Conservation (phyloP, 2,329 filamentous ascomycete genomes). For the Paraphaeosphaeria sporulosa region DNA sequence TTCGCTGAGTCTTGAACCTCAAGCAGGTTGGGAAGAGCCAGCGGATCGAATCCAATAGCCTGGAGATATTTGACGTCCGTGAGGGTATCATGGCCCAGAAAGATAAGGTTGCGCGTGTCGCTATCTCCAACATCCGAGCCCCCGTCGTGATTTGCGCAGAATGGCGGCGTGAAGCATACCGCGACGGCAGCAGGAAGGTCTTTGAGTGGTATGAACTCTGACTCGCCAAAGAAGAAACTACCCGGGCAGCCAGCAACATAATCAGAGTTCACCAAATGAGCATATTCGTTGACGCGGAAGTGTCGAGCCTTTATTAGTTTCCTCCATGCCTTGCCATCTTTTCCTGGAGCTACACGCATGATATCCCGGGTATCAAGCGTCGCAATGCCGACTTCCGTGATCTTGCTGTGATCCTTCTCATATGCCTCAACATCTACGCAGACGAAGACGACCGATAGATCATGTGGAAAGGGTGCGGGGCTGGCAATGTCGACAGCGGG, state of each 20-base stretch:
- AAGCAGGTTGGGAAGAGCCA: constrained; percentile 61
- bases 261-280: constrained; percentile 68
- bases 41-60: constrained; percentile 68
- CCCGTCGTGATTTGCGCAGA: constrained; percentile 45
- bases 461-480: constrained; percentile 45
- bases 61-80: constrained; percentile 74
- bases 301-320: constrained; percentile 73
- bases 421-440: constrained; percentile 84
- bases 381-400: constrained; percentile 89
- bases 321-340: constrained; percentile 71
- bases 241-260: constrained; percentile 79
- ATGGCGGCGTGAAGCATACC: constrained; percentile 65
- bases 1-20: constrained; percentile 76
- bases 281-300: constrained; percentile 76
- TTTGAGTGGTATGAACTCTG: constrained; percentile 61
- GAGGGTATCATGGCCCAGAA: constrained; percentile 79
- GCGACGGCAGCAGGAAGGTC: constrained; percentile 58
- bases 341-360: constrained; percentile 64
- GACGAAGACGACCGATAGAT: constrained; percentile 70
- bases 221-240: constrained; percentile 74
- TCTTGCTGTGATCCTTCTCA: constrained; percentile 68
- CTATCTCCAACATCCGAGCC: constrained; percentile 21
- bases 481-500: constrained; percentile 28
- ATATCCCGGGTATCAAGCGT: constrained; percentile 76
- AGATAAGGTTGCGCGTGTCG: constrained; percentile 67